phyloP scores from a whole-genome alignment of 345 rosid genomes.

The Melaleuca quinquenervia region DNA sequence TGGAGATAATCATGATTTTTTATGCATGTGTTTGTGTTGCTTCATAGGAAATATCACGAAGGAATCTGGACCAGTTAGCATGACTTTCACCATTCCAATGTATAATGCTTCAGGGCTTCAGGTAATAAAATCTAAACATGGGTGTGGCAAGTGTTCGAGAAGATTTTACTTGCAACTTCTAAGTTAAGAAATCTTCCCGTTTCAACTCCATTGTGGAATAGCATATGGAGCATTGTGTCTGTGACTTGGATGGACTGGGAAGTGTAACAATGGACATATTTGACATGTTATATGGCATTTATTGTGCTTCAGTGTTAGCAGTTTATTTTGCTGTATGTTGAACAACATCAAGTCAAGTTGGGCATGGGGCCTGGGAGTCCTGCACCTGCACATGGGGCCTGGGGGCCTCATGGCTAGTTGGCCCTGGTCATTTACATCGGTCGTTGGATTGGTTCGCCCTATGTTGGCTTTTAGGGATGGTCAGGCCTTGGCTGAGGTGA shows the following conservation, averaged over 20 bases:
- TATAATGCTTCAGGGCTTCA: conserved; percentile 86
- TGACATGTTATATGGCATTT: background rate
- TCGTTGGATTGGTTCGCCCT: background rate
- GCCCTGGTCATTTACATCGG: background rate
- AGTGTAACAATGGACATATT: background rate
- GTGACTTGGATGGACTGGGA: background rate
- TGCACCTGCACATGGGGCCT: background rate
- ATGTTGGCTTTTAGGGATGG: background rate
- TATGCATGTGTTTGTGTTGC: background rate
- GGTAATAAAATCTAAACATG: conserved; percentile 24
- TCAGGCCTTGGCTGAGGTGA: background rate
- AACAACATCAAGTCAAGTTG: background rate
- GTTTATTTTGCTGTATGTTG: background rate
- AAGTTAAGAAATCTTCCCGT: background rate
- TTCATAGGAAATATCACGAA: conserved; percentile 77
- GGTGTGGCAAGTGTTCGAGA: background rate
- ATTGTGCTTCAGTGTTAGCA: background rate
- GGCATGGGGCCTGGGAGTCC: background rate
- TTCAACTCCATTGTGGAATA: background rate
- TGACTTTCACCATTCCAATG: conserved; percentile 97
- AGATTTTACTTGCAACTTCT: background rate
- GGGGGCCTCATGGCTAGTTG: background rate
- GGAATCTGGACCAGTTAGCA: conserved; percentile 96
- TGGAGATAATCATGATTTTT: background rate
- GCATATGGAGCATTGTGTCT: background rate